Evolutionary conservation across 2,329 filamentous ascomycete species (phyloP).

Genomic region (Stemphylium lycopersici): DNA sequence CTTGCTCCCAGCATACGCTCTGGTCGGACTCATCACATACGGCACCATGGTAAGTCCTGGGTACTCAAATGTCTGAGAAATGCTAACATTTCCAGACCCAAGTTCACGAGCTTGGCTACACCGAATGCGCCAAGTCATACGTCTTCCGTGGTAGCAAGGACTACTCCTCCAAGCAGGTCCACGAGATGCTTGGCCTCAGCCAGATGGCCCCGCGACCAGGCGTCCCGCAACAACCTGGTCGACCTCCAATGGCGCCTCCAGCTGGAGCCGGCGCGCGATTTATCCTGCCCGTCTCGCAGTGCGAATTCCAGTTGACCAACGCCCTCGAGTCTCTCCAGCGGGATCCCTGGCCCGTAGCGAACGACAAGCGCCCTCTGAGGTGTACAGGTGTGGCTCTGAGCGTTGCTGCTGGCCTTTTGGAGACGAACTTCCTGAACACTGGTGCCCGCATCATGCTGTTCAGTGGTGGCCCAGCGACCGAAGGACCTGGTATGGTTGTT

Average conservation of each 20-base stretch:
- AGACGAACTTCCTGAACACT: conserved; percentile 94
- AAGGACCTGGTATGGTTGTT: conserved; percentile 96
- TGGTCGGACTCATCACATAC: conserved; percentile 84
- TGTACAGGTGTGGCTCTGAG: conserved; percentile 97
- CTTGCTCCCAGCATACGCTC: conserved; percentile 77
- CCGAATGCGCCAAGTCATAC: conserved; percentile 97
- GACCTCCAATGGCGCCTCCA: conserved; percentile 66
- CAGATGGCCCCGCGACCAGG: conserved; percentile 73
- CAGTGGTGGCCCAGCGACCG: conserved; percentile 90
- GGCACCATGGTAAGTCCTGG: conserved; percentile 78
- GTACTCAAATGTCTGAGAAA: too few relatives aligned
- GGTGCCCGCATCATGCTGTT: conserved; percentile 98
- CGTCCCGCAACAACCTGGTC: conserved; percentile 73
- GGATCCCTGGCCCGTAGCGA: conserved; percentile 96
- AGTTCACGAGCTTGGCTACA: conserved; percentile 97
- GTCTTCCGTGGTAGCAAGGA: conserved; percentile 98
- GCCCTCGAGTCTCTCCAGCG: conserved; percentile 93
- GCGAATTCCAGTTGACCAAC: conserved; percentile 96
- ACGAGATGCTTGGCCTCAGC: conserved; percentile 93
- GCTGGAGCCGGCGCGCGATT: conserved; percentile 87
- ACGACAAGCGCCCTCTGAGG: conserved; percentile 85
- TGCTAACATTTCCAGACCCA: conserved; percentile 66
- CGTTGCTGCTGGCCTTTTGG: conserved; percentile 88
- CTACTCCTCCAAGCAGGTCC: conserved; percentile 97
- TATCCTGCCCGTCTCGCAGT: conserved; percentile 90